phyloP scores from a whole-genome alignment of 2,329 filamentous ascomycete genomes.

The Thelonectria rubi region DNA sequence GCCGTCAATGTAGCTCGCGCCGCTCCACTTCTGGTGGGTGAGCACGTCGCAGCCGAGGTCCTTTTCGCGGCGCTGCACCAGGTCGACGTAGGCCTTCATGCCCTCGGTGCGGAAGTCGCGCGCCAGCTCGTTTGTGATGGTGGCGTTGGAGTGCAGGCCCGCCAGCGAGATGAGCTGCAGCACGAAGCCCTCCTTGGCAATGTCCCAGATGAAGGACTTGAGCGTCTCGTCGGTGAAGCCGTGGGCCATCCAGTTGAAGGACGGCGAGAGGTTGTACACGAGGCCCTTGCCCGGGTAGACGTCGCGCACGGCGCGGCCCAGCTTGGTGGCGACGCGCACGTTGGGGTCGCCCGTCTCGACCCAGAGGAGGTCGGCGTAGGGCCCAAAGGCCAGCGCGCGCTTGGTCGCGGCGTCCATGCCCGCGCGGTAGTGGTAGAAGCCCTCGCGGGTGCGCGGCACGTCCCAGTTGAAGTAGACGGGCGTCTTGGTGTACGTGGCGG shows the following conservation, averaged over 20 bases:
- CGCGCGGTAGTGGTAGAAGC: slow-evolving; percentile 89
- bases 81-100: slow-evolving; percentile 97
- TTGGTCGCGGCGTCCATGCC: slow-evolving; percentile 90
- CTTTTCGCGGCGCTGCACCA: slow-evolving; percentile 90
- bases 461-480: slow-evolving; percentile 90
- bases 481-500: slow-evolving; percentile 70
- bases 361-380: slow-evolving; percentile 95
- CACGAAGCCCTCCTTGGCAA: slow-evolving; percentile 85
- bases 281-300: slow-evolving; percentile 82
- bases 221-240: slow-evolving; percentile 86
- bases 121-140: slow-evolving; percentile 77
- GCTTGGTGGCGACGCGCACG: slow-evolving; percentile 77
- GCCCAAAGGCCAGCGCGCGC: slow-evolving; percentile 88
- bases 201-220: slow-evolving; percentile 94
- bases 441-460: slow-evolving; percentile 90
- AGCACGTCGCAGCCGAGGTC: slow-evolving; percentile 91
- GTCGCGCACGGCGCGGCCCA: slow-evolving; percentile 79
- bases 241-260: slow-evolving; percentile 98
- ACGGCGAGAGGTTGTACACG: slow-evolving; percentile 95
- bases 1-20: slow-evolving; percentile 80
- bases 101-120: slow-evolving; percentile 86
- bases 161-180: slow-evolving; percentile 74
- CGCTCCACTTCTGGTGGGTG: slow-evolving; percentile 90
- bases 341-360: slow-evolving; percentile 93
- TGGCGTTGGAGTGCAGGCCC: slow-evolving; percentile 72